phyloP scores from a whole-genome alignment of 78 protist species.

The Dictyostelium firmibasis region DNA sequence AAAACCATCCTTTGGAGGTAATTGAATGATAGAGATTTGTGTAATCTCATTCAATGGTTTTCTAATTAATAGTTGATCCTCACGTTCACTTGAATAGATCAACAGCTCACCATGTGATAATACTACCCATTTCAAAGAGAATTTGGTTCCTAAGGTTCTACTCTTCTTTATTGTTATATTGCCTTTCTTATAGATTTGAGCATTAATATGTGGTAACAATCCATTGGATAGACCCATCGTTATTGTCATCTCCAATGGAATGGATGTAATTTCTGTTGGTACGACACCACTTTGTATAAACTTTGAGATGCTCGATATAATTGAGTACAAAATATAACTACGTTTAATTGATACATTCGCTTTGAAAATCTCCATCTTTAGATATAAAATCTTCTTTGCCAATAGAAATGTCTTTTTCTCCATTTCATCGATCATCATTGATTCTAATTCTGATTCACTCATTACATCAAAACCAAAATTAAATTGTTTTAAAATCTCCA shows the following conservation, averaged over 20 bases:
- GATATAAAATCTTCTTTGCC: constrained; percentile 35
- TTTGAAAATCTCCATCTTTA: constrained; percentile 44
- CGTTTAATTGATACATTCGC: background rate
- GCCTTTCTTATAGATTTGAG: constrained; percentile 44
- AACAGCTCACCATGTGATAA: constrained; percentile 39
- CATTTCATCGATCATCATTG: constrained; percentile 23
- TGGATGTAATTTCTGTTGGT: constrained; percentile 36
- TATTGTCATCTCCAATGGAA: constrained; percentile 74
- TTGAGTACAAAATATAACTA: constrained; percentile 24
- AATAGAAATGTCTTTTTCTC: constrained; percentile 65
- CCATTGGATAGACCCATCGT: constrained; percentile 27
- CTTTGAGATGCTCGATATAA: constrained; percentile 11
- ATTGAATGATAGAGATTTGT: background rate
- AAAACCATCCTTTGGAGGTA: constrained; percentile 5
- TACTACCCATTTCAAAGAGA: constrained; percentile 34
- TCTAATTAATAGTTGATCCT: constrained; percentile 8
- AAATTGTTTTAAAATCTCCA: constrained; percentile 55
- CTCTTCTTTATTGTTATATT: background rate
- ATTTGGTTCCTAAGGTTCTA: constrained; percentile 42
- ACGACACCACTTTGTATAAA: background rate
- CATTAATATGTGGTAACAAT: background rate
- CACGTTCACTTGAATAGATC: constrained; percentile 40
- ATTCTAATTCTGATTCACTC: background rate
- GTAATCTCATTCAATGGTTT: constrained; percentile 27
- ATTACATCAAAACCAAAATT: constrained; percentile 48